Conservation (phyloP, 1,284 basidiomycete genomes). For the Phenoliferia sp. region DNA sequence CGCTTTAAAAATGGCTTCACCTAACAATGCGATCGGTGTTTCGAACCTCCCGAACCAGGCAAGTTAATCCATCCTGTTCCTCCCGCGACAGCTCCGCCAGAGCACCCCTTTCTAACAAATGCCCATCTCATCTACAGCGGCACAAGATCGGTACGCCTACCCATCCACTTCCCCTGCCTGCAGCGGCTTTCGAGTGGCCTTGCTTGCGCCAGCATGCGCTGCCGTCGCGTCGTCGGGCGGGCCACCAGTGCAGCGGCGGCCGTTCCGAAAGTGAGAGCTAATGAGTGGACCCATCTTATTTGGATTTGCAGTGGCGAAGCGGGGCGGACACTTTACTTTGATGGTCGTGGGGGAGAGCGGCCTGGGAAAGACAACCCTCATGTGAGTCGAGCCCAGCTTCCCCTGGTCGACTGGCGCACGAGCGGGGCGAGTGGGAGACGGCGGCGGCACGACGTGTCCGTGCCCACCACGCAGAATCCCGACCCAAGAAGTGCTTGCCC, state of each 20-base stretch:
- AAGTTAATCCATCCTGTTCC: neutral
- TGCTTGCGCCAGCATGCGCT: neutral
- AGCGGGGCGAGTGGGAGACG: neutral
- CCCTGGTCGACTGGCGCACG: neutral
- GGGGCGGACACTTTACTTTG: slow-evolving; percentile 94
- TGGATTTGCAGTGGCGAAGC: slow-evolving; percentile 80
- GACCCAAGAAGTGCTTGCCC: neutral
- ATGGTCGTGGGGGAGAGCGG: slow-evolving; percentile 99
- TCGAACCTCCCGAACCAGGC: neutral
- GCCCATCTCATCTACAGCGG: slow-evolving; percentile 35
- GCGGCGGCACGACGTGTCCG: neutral
- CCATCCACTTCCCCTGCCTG: neutral
- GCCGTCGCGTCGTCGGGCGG: neutral
- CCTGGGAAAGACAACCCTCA: slow-evolving; percentile 60
- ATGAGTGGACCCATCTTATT: neutral
- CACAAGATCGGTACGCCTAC: slow-evolving; percentile 37
- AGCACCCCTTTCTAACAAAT: neutral
- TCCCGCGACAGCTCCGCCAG: neutral
- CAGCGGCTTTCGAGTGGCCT: neutral
- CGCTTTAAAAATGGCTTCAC: no score
- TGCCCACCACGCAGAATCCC: neutral
- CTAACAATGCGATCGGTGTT: neutral
- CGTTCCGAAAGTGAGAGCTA: neutral
- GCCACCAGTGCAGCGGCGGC: neutral
- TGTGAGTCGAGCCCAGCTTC: slow-evolving; percentile 6